Evolutionary conservation across 2,329 filamentous ascomycete genomes (phyloP).

Genomic region (Rhinocladiella mackenziei): DNA sequence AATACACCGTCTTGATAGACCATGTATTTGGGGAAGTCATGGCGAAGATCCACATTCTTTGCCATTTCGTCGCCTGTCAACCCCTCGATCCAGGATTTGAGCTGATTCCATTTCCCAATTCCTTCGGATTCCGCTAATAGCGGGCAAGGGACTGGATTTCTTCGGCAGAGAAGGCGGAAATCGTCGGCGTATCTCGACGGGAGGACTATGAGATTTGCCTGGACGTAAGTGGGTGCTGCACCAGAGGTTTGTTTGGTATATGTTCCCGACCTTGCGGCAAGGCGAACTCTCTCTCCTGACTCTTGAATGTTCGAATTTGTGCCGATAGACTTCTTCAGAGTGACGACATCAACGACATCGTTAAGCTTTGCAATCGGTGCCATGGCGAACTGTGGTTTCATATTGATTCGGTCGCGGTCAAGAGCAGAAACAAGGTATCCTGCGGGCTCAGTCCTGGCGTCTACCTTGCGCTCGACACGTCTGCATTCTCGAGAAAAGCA

Average conservation of each 20-base stretch:
- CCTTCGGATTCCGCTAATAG: conserved; percentile 52
- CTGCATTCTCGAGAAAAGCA: no score
- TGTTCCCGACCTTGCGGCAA: conserved; percentile 16
- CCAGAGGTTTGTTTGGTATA: conserved; percentile 47
- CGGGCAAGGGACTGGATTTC: conserved; percentile 62
- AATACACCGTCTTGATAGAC: conserved; percentile 53
- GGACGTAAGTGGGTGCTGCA: conserved; percentile 53
- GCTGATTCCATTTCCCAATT: conserved; percentile 41
- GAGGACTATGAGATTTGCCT: conserved; percentile 61
- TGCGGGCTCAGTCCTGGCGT: no score
- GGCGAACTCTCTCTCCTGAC: conserved; percentile 22
- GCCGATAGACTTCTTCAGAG: background rate
- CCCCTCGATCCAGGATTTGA: conserved; percentile 39
- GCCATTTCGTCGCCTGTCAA: conserved; percentile 36
- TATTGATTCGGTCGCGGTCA: no score
- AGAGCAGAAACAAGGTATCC: no score
- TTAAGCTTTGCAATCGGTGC: conserved; percentile 1
- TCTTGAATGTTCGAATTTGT: conserved; percentile 2
- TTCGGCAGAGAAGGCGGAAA: conserved; percentile 56
- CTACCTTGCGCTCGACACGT: no score
- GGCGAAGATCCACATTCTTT: conserved; percentile 52
- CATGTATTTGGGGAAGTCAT: conserved; percentile 56
- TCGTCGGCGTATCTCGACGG: conserved; percentile 55
- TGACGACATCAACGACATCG: background rate
- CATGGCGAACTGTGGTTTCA: no score